Percentiles rank a stretch among this genome's conserved stretches.
These are phyloP conservation scores for Dunaliella primolecta DNA, from an alignment of 139 green algal genomes.

Conservation along the genomic window DNA sequence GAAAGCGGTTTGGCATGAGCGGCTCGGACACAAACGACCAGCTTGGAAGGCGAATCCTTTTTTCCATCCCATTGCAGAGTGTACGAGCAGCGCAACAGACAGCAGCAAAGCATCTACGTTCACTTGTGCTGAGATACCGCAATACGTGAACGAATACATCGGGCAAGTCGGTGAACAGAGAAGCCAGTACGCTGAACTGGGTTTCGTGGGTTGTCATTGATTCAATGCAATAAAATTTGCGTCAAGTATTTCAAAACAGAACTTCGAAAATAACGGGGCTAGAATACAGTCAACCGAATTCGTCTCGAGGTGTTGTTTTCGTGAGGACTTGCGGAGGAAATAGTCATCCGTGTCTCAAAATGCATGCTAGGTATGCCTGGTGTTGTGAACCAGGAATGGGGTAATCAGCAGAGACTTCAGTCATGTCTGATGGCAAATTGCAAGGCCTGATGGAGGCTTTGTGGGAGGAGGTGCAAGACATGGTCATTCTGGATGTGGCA, in stretches of 20 bases:
- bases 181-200: background rate
- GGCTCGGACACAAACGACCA: no score
- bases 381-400: no score
- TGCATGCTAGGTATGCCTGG: no score
- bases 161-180: background rate
- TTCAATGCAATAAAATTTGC: background rate
- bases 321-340: no score
- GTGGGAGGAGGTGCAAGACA: constrained; percentile 45
- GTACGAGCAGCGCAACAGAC: no score
- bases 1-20: no score
- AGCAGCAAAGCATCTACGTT: background rate
- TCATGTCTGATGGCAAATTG: no score
- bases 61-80: background rate
- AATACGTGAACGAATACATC: background rate
- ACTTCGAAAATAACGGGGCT: background rate
- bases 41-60: background rate
- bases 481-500: constrained; percentile 56
- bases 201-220: background rate
- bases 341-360: no score
- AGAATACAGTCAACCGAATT: background rate
- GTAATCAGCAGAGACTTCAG: no score
- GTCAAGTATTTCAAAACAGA: background rate
- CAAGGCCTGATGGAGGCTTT: background rate
- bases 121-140: background rate
- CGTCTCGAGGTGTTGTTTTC: background rate